Evolutionary conservation across 1,284 basidiomycete species (phyloP).

Genomic region (Athelia psychrophila): DNA sequence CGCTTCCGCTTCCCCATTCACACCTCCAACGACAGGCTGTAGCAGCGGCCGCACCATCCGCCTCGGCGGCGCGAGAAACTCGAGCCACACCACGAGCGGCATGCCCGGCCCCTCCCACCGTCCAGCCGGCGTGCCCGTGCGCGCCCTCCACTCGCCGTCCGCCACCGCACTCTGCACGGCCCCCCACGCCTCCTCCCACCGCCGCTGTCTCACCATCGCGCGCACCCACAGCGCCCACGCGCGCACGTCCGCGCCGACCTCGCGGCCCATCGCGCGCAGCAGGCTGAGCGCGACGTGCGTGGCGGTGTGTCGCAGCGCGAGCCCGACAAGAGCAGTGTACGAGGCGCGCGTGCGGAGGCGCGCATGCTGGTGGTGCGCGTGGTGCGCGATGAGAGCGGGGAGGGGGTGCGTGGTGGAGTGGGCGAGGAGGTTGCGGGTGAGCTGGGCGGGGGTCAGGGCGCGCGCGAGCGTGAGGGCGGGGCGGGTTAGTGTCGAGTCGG

Average conservation of each 20-base stretch:
- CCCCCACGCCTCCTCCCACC: conserved; percentile 49
- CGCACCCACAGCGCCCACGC: conserved; percentile 45
- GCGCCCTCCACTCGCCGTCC: too few species aligned
- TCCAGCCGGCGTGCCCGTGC: too few species aligned
- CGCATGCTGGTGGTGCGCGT: conserved; percentile 36
- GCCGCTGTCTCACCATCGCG: conserved; percentile 43
- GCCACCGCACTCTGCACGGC: conserved; percentile 20
- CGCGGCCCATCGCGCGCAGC: conserved; percentile 36
- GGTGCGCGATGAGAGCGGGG: conserved; percentile 43
- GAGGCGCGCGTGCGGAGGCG: conserved; percentile 44
- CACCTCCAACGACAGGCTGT: too few species aligned
- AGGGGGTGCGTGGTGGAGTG: conserved; percentile 25
- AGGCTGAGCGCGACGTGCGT: conserved; percentile 40
- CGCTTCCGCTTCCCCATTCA: too few species aligned
- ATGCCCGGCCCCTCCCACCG: conserved; percentile 12
- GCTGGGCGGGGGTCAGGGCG: not conserved
- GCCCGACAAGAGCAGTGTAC: conserved; percentile 49
- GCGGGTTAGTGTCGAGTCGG: not conserved
- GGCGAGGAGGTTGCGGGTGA: conserved; percentile 10
- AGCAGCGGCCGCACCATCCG: conserved; percentile 8
- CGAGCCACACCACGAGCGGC: conserved; percentile 49
- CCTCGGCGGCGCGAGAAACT: conserved; percentile 43
- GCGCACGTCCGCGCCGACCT: conserved; percentile 11
- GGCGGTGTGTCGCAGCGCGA: conserved; percentile 41
- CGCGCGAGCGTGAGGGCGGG: too few species aligned